Conservation (phyloP, 176 grass and related monocot genomes). For the Alopecurus myosuroides region DNA sequence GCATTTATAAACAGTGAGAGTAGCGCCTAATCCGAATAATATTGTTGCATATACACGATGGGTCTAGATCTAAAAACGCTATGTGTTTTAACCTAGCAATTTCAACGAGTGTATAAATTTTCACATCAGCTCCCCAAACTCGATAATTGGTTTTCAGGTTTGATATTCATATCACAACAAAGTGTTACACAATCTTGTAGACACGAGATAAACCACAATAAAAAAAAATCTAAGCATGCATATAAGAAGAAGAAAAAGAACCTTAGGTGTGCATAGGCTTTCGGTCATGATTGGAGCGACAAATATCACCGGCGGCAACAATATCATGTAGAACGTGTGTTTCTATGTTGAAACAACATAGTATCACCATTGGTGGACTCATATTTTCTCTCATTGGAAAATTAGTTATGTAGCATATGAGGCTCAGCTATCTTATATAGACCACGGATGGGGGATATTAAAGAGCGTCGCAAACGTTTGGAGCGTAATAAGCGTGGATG, state of each 20-base stretch:
- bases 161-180: neutral
- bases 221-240: neutral
- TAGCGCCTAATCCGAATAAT: neutral
- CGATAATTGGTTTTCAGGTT: neutral
- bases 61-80: neutral
- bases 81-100: neutral
- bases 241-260: neutral
- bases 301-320: neutral
- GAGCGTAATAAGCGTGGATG: neutral
- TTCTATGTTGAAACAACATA: neutral
- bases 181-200: neutral
- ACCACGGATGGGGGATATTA: neutral
- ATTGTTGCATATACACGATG: neutral
- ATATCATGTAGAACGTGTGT: neutral
- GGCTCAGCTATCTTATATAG: neutral
- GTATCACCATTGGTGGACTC: neutral
- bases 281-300: no score
- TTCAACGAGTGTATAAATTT: neutral
- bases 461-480: neutral
- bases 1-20: neutral
- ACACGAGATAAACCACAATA: neutral
- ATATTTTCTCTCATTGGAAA: neutral
- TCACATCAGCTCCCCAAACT: neutral
- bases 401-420: neutral
- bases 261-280: neutral